These are phyloP conservation scores for Scalesia atractyloides DNA, from an alignment of 129 eudicot species.

Conservation along the genomic window DNA sequence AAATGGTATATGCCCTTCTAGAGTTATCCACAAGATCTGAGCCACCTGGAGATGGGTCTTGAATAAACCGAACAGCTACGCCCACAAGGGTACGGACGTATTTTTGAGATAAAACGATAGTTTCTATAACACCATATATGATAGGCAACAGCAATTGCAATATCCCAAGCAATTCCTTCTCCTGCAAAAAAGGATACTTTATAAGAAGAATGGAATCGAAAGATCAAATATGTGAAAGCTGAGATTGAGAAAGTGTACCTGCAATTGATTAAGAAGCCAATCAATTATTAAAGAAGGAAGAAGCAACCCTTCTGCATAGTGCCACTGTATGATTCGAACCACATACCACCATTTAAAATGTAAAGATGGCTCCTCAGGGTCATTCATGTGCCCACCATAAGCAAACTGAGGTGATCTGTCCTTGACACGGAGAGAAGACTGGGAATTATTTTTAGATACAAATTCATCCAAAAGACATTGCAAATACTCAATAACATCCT, in stretches of 20 bases:
- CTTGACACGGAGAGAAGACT: conserved; percentile 44
- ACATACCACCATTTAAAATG: conserved; percentile 97
- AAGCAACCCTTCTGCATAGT: conserved; percentile 74
- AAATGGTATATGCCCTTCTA: conserved; percentile 68
- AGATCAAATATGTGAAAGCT: no score
- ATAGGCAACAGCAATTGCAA: conserved; percentile 85
- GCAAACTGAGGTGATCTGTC: conserved; percentile 67
- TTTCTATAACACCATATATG: conserved; percentile 70
- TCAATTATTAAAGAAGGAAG: conserved; percentile 81
- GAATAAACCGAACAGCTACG: conserved; percentile 67
- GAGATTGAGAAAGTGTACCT: conserved; percentile 42
- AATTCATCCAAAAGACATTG: conserved; percentile 83
- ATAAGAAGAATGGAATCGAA: no score
- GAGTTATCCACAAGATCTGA: conserved; percentile 90
- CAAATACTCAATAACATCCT: conserved; percentile 83
- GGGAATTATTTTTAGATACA: conserved; percentile 51
- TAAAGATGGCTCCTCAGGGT: conserved; percentile 72
- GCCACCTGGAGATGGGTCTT: conserved; percentile 78
- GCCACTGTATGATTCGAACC: conserved; percentile 90
- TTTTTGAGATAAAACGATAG: conserved; percentile 73
- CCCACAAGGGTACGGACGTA: conserved; percentile 76
- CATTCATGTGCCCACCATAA: conserved; percentile 65
- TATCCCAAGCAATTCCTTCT: conserved; percentile 63
- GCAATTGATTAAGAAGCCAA: conserved; percentile 89
- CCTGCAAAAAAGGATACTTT: conserved; percentile 44